phyloP scores from a whole-genome alignment of 2,329 filamentous ascomycete genomes.

The Trichophyton schoenleinii region DNA sequence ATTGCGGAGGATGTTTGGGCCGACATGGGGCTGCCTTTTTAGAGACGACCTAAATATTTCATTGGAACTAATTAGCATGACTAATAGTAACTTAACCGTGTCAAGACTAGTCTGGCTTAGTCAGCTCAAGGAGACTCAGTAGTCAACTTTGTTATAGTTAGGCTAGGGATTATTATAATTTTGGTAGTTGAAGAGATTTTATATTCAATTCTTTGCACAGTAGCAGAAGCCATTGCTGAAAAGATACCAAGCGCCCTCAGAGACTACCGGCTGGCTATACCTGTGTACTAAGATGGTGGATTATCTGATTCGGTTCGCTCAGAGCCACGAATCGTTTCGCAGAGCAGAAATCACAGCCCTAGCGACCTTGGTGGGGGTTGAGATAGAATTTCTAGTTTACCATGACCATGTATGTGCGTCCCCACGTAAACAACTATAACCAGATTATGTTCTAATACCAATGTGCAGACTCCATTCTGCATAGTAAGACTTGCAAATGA shows the following conservation, averaged over 20 bases:
- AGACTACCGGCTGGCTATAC: not conserved
- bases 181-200: too few relatives aligned
- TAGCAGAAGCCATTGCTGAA: not conserved
- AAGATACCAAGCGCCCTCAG: not conserved
- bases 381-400: constrained; percentile 65
- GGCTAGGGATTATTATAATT: too few relatives aligned
- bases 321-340: constrained; percentile 84
- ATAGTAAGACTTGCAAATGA: constrained; percentile 57
- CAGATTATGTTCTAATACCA: constrained; percentile 2
- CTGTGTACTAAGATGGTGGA: constrained; percentile 39
- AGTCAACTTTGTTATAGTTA: too few relatives aligned
- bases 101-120: too few relatives aligned
- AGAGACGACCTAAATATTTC: too few relatives aligned
- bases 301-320: constrained; percentile 79
- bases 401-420: constrained; percentile 50
- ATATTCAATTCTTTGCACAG: not conserved
- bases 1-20: not conserved
- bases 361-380: constrained; percentile 53
- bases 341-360: constrained; percentile 71
- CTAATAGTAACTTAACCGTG: too few relatives aligned
- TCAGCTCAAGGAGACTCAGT: too few relatives aligned
- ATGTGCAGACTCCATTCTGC: constrained; percentile 70
- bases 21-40: not conserved
- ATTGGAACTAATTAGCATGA: too few relatives aligned
- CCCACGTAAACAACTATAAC: not conserved